A percentile compares a stretch with the other conserved stretches of the same genome.
Conservation (phyloP, 1,284 basidiomycete species). For the Fomitopsis palustris region DNA sequence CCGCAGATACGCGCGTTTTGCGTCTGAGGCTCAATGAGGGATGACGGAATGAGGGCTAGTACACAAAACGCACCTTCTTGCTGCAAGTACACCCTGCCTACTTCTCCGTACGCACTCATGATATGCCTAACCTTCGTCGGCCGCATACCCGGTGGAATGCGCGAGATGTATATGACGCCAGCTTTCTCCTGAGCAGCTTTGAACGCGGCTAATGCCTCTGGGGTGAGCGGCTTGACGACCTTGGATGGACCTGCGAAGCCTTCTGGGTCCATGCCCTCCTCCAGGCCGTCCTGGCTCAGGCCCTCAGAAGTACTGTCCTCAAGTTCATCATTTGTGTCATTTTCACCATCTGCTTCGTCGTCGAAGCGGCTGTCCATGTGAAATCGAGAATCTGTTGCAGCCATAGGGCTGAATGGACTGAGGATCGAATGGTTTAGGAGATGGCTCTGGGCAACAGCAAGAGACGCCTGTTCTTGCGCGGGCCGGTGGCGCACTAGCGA, state of each 20-base stretch:
- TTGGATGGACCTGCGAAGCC: slow-evolving; percentile 56
- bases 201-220: slow-evolving; percentile 69
- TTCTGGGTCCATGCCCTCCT: slow-evolving; percentile 50
- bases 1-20: slow-evolving; percentile 74
- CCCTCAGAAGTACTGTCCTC: slow-evolving; percentile 23
- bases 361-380: slow-evolving; percentile 21
- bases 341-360: slow-evolving; percentile 6
- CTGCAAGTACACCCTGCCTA: slow-evolving; percentile 86
- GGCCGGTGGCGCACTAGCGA: no score
- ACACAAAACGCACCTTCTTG: slow-evolving; percentile 60
- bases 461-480: no score
- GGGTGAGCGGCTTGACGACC: slow-evolving; percentile 65
- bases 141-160: slow-evolving; percentile 98
- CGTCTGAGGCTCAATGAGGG: slow-evolving; percentile 43
- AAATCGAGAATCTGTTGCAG: slow-evolving; percentile 22
- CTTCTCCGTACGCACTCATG: slow-evolving; percentile 80
- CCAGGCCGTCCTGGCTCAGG: slow-evolving; percentile 18
- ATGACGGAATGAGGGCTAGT: not conserved
- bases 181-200: slow-evolving; percentile 65
- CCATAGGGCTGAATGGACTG: not conserved
- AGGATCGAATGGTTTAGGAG: slow-evolving; percentile 4
- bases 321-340: slow-evolving; percentile 12
- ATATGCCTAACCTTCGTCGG: slow-evolving; percentile 95
- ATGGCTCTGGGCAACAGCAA: no score
- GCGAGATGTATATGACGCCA: slow-evolving; percentile 92